Evolutionary conservation across 805 yeast species (phyloP).

Genomic region (Ogataea angusta): DNA sequence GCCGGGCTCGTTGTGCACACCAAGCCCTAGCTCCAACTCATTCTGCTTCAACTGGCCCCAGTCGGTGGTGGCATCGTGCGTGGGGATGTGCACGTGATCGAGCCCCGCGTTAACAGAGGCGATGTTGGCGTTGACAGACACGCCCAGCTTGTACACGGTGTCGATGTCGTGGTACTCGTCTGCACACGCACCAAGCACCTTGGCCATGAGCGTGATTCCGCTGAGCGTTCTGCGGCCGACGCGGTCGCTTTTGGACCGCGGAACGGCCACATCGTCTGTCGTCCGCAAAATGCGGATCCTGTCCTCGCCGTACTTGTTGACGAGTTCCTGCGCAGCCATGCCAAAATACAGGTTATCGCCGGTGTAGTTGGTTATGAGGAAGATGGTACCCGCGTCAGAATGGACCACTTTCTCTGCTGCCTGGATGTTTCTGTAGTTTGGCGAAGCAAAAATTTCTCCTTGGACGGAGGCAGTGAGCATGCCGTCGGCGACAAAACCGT

Average conservation of each 20-base stretch:
- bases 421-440: constrained; percentile 37
- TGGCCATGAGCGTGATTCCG: constrained; percentile 32
- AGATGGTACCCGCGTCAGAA: constrained; percentile 35
- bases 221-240: constrained; percentile 39
- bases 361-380: constrained; percentile 37
- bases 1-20: constrained; percentile 41
- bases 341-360: constrained; percentile 40
- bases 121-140: constrained; percentile 25
- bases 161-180: constrained; percentile 27
- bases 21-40: constrained; percentile 36
- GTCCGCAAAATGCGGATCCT: constrained; percentile 32
- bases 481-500: constrained; percentile 38
- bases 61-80: constrained; percentile 25
- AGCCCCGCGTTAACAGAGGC: constrained; percentile 38
- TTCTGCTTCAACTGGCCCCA: constrained; percentile 29
- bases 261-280: constrained; percentile 37
- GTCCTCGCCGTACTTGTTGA: constrained; percentile 30
- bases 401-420: constrained; percentile 37
- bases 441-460: constrained; percentile 42
- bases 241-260: constrained; percentile 28
- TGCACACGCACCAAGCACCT: constrained; percentile 34
- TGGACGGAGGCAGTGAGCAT: constrained; percentile 40
- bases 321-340: constrained; percentile 38
- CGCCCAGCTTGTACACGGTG: constrained; percentile 31
- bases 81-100: constrained; percentile 38